A percentile compares a stretch with the other conserved stretches of the same genome.
Conservation (phyloP, 2,329 filamentous ascomycete genomes). For the Colletotrichum phormii region DNA sequence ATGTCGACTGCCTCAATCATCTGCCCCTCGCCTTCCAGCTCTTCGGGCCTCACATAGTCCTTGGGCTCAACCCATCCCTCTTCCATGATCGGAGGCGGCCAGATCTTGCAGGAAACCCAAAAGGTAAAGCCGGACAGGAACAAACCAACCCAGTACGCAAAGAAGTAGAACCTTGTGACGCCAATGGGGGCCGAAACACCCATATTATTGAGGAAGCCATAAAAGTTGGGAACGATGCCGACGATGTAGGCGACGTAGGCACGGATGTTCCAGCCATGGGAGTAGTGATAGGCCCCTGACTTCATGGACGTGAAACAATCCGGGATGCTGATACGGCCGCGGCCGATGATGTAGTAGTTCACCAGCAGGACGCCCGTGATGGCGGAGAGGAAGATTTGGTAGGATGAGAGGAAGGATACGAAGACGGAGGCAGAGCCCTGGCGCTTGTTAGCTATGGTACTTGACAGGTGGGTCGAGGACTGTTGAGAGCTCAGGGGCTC, state of each 20-base stretch:
- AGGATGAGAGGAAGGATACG: conserved; percentile 50
- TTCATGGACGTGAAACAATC: conserved; percentile 39
- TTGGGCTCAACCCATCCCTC: conserved; percentile 38
- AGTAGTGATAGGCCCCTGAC: conserved; percentile 29
- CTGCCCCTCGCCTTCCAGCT: conserved; percentile 6
- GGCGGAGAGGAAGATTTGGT: conserved; percentile 52
- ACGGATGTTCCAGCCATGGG: conserved; percentile 28
- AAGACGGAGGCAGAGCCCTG: conserved; percentile 50
- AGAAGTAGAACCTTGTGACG: conserved; percentile 62
- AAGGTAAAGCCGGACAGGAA: conserved; percentile 51
- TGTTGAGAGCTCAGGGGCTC: conserved; percentile 37
- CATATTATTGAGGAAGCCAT: conserved; percentile 54
- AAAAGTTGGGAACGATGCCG: conserved; percentile 53
- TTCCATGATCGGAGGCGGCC: conserved; percentile 36
- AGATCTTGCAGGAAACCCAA: conserved; percentile 37
- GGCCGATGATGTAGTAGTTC: conserved; percentile 48
- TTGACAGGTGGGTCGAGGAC: conserved; percentile 45
- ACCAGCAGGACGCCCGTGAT: conserved; percentile 54
- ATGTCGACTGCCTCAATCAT: conserved; percentile 22
- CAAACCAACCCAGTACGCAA: conserved; percentile 66
- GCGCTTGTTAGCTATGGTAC: conserved; percentile 48
- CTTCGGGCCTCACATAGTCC: conserved; percentile 34
- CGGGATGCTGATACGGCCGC: conserved; percentile 49
- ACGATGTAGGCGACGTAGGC: conserved; percentile 42
- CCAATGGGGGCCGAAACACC: conserved; percentile 49